Conservation (phyloP, 495 filamentous ascomycete species). For the Hyphodiscus hymeniophilus region DNA sequence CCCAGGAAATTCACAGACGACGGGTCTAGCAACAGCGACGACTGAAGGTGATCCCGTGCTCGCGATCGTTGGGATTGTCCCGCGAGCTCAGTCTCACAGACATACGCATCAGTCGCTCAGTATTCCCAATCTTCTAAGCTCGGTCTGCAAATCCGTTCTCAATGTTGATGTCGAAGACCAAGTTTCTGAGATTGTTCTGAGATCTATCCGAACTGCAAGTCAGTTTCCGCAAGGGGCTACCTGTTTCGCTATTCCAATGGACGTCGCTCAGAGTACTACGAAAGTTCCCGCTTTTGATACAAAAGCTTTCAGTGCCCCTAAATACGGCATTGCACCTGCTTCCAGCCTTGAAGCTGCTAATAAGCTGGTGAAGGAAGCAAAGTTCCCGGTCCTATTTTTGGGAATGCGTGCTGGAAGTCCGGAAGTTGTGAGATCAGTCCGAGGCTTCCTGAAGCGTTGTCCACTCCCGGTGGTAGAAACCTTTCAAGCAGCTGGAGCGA, state of each 20-base stretch:
- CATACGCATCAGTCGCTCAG: constrained; percentile 31
- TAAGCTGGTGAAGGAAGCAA: constrained; percentile 22
- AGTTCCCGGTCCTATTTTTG: constrained; percentile 30
- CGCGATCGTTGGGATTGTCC: constrained; percentile 28
- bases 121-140: constrained; percentile 24
- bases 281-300: constrained; percentile 24
- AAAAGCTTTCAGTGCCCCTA: constrained; percentile 23
- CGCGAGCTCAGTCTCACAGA: constrained; percentile 24
- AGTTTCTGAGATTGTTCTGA: constrained; percentile 30
- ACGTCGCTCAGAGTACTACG: constrained; percentile 18
- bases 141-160: constrained; percentile 25
- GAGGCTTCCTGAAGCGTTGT: constrained; percentile 23
- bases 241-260: constrained; percentile 30
- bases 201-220: constrained; percentile 27
- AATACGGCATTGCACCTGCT: constrained; percentile 22
- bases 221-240: constrained; percentile 25
- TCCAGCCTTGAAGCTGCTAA: constrained; percentile 17
- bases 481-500: constrained; percentile 32
- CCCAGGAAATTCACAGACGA: too few relatives aligned
- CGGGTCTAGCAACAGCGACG: constrained; percentile 24
- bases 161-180: constrained; percentile 29
- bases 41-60: constrained; percentile 26
- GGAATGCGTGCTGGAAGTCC: constrained; percentile 26
- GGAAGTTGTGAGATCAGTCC: constrained; percentile 24
- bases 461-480: constrained; percentile 33